Percentiles rank a stretch among this genome's conserved stretches.
Evolutionary conservation across 306 rosid genomes (phyloP).

Genomic region (Senna siamea): DNA sequence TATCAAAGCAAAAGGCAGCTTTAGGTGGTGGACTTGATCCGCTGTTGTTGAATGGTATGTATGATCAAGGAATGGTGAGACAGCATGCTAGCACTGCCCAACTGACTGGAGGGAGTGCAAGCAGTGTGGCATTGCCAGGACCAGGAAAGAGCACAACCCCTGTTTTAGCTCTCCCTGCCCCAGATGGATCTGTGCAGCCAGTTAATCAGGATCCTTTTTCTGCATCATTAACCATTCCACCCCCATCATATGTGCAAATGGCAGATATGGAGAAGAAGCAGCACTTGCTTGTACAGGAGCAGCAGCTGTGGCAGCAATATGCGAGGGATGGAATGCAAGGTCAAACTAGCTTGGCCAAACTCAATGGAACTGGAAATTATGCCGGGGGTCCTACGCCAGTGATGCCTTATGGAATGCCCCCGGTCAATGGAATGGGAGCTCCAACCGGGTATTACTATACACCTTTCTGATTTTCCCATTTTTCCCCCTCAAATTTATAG

Average conservation of each 20-base stretch:
- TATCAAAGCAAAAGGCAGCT: conserved; percentile 68
- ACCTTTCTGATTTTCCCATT: conserved; percentile 52
- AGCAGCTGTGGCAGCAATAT: conserved; percentile 87
- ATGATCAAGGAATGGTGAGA: conserved; percentile 93
- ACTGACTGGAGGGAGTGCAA: conserved; percentile 90
- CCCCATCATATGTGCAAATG: conserved; percentile 98
- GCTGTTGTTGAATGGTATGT: conserved; percentile 86
- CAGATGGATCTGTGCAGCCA: conserved; percentile 86
- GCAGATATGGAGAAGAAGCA: conserved; percentile 98
- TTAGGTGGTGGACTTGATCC: conserved; percentile 96
- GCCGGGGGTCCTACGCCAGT: conserved; percentile 60
- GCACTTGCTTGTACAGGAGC: conserved; percentile 77
- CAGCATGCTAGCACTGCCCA: conserved; percentile 87
- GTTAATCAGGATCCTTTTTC: conserved; percentile 95
- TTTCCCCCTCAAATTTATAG: conserved; percentile 45
- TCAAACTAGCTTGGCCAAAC: conserved; percentile 78
- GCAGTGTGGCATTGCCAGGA: conserved; percentile 93
- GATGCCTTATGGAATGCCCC: conserved; percentile 90
- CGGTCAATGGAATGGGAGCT: conserved; percentile 78
- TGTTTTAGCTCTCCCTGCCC: conserved; percentile 95
- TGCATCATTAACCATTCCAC: conserved; percentile 78
- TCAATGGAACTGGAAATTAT: conserved; percentile 61
- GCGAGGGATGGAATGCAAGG: conserved; percentile 95
- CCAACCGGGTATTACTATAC: conserved; percentile 76
- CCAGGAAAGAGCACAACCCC: conserved; percentile 74